Evolutionary conservation across 1,284 basidiomycete genomes (phyloP).

Genomic region (Coniophora puteana): DNA sequence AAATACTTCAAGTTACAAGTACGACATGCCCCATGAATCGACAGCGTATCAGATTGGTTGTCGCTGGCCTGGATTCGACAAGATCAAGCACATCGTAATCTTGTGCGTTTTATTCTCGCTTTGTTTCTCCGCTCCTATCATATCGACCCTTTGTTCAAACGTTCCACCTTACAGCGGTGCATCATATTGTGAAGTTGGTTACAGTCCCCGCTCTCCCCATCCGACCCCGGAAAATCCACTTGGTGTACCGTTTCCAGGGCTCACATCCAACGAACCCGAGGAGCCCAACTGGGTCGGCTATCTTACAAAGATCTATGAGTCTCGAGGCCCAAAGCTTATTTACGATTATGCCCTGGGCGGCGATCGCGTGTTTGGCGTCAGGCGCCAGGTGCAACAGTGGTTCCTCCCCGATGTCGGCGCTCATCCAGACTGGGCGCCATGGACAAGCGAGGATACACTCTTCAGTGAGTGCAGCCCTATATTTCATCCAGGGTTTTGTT

Average conservation of each 20-base stretch:
- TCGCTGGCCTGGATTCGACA: conserved; percentile 22
- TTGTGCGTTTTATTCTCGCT: conserved; percentile 17
- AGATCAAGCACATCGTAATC: conserved; percentile 21
- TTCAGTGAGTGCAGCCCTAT: conserved; percentile 28
- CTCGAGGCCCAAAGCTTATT: conserved; percentile 15
- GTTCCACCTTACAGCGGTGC: conserved; percentile 18
- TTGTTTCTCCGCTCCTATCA: background rate
- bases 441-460: conserved; percentile 24
- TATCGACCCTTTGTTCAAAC: background rate
- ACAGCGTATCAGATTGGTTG: conserved; percentile 11
- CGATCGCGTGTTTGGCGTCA: conserved; percentile 17
- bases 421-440: conserved; percentile 20
- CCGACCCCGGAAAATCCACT: conserved; percentile 18
- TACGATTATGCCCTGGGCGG: conserved; percentile 28
- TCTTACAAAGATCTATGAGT: conserved; percentile 11
- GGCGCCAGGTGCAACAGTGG: conserved; percentile 16
- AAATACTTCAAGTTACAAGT: too few relatives aligned
- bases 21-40: too few relatives aligned
- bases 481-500: too few relatives aligned
- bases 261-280: conserved; percentile 16
- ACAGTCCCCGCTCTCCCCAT: conserved; percentile 6
- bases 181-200: conserved; percentile 22
- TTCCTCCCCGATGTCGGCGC: conserved; percentile 17
- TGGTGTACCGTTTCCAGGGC: conserved; percentile 23
- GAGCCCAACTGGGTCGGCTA: conserved; percentile 28